A percentile compares a stretch with the other conserved stretches of the same genome.
phyloP scores from a whole-genome alignment of 208 protist genomes.

The Entamoeba histolytica region DNA sequence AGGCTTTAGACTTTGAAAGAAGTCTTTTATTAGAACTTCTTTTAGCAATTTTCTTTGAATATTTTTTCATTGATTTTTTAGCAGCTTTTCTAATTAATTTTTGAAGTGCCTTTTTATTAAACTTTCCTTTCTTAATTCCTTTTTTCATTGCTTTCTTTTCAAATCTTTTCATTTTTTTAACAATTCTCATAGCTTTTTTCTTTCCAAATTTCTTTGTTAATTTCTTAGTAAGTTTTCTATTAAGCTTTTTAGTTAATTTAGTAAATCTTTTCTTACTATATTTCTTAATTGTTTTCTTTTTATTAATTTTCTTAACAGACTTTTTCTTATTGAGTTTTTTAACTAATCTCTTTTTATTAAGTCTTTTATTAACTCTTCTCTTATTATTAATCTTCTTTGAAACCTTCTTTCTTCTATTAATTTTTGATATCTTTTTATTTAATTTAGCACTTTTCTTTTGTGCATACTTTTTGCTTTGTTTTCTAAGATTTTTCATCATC shows the following conservation, averaged over 20 bases:
- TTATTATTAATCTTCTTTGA: no score
- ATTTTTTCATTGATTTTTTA: not conserved
- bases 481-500: not conserved
- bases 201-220: not conserved
- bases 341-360: not conserved
- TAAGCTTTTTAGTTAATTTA: not conserved
- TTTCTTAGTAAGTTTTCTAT: not conserved
- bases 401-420: no score
- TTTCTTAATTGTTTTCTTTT: not conserved
- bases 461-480: not conserved
- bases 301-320: not conserved
- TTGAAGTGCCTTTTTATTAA: not conserved
- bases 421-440: no score
- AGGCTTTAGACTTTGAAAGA: not conserved
- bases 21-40: not conserved
- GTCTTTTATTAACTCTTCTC: no score
- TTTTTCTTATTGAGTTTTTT: not conserved
- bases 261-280: not conserved
- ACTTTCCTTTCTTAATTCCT: not conserved
- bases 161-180: not conserved
- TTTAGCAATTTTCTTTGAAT: not conserved
- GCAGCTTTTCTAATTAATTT: not conserved
- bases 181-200: not conserved
- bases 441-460: no score
- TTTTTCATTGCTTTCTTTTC: not conserved